Evolutionary conservation across 2,329 filamentous ascomycete species (phyloP).

Genomic region (Dendryphion nanum): DNA sequence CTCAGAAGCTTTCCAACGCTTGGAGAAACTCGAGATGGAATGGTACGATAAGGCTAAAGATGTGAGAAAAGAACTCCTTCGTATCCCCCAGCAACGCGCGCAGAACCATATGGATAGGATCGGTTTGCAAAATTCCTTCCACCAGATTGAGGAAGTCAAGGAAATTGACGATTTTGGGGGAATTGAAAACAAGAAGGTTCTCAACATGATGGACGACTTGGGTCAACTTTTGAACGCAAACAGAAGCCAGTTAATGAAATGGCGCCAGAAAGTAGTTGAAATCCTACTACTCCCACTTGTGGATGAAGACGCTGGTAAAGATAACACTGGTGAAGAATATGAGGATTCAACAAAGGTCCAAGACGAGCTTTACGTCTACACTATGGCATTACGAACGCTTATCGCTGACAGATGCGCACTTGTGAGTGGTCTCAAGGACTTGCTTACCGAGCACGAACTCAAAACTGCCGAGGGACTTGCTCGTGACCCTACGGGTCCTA

Average conservation of each 20-base stretch:
- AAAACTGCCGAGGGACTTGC: slow-evolving; percentile 61
- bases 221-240: slow-evolving; percentile 69
- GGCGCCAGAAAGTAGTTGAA: slow-evolving; percentile 71
- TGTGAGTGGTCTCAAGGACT: slow-evolving; percentile 74
- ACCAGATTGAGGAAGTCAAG: slow-evolving; percentile 41
- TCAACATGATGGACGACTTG: slow-evolving; percentile 66
- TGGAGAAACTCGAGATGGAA: slow-evolving; percentile 70
- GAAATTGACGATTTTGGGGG: slow-evolving; percentile 62
- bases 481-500: slow-evolving; percentile 56
- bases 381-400: slow-evolving; percentile 71
- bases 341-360: slow-evolving; percentile 83
- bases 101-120: slow-evolving; percentile 63
- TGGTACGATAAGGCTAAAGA: slow-evolving; percentile 76
- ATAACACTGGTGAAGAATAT: slow-evolving; percentile 86
- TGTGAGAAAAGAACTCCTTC: slow-evolving; percentile 76
- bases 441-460: slow-evolving; percentile 71
- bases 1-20: slow-evolving; percentile 62
- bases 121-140: slow-evolving; percentile 15
- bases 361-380: slow-evolving; percentile 84
- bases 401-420: slow-evolving; percentile 77
- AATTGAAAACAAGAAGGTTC: slow-evolving; percentile 67
- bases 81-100: slow-evolving; percentile 57
- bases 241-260: slow-evolving; percentile 67
- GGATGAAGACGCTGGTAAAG: slow-evolving; percentile 70
- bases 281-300: slow-evolving; percentile 73